Evolutionary conservation across 106 monocot genomes (phyloP).

Genomic region (Cymbidium sinense): DNA sequence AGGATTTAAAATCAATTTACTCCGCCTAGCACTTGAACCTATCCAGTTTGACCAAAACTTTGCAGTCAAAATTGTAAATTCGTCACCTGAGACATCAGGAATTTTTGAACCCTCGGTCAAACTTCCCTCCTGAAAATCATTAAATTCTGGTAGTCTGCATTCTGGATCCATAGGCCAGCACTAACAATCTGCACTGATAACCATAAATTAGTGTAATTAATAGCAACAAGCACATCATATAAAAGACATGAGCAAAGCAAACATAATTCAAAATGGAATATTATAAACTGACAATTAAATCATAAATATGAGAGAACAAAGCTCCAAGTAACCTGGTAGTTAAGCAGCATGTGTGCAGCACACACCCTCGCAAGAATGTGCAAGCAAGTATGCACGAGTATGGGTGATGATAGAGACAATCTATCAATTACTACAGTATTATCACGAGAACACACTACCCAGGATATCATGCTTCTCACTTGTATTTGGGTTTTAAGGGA

Average conservation of each 20-base stretch:
- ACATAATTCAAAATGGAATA: neutral
- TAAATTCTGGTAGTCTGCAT: conserved; percentile 29
- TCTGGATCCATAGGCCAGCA: conserved; percentile 59
- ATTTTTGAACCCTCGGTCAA: conserved; percentile 22
- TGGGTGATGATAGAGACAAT: neutral
- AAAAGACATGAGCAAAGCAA: neutral
- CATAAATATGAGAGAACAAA: neutral
- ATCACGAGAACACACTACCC: neutral
- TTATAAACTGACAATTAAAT: neutral
- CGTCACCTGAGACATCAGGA: conserved; percentile 49
- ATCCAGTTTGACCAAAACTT: conserved; percentile 79
- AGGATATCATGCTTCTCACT: neutral
- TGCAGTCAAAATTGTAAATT: conserved; percentile 44
- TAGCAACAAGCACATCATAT: neutral
- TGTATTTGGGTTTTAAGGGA: neutral
- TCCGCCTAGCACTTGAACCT: conserved; percentile 49
- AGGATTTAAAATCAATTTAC: conserved; percentile 63
- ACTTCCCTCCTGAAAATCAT: conserved; percentile 21
- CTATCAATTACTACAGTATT: neutral
- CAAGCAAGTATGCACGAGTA: neutral
- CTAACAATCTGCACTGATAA: conserved; percentile 56
- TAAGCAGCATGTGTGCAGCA: neutral
- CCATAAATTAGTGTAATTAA: neutral
- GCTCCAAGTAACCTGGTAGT: neutral
- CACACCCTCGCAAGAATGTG: neutral